Percentiles rank a stretch among this genome's conserved stretches.
Evolutionary conservation across 2,329 filamentous ascomycete species (phyloP).

Genomic region (Rutstroemia sp.): DNA sequence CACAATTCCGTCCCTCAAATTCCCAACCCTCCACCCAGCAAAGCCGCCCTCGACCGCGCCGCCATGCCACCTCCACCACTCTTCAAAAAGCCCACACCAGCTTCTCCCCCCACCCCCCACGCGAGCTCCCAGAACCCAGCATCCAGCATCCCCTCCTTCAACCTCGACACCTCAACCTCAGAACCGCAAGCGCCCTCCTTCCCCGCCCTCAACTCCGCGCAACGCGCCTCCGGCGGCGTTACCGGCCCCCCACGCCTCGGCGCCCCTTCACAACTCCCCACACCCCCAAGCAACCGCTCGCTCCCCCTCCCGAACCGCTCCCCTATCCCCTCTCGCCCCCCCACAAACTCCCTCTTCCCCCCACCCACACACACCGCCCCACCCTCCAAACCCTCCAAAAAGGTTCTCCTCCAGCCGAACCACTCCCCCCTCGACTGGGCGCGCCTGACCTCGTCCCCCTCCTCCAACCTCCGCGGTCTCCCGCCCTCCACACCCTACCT

Average conservation of each 20-base stretch:
- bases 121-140: slow-evolving; percentile 26
- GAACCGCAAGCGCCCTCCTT: slow-evolving; percentile 31
- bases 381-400: slow-evolving; percentile 51
- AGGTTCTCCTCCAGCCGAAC: slow-evolving; percentile 79
- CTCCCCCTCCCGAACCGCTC: slow-evolving; percentile 36
- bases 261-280: slow-evolving; percentile 14
- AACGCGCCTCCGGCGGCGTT: slow-evolving; percentile 35
- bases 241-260: slow-evolving; percentile 14
- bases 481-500: slow-evolving; percentile 46
- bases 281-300: slow-evolving; percentile 20
- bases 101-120: slow-evolving; percentile 44
- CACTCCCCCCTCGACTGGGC: slow-evolving; percentile 97
- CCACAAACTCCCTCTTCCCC: slow-evolving; percentile 39
- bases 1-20: neutral
- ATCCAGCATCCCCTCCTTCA: slow-evolving; percentile 16
- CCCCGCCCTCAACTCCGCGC: slow-evolving; percentile 44
- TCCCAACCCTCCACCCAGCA: slow-evolving; percentile 6
- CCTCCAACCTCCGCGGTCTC: slow-evolving; percentile 60
- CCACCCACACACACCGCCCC: slow-evolving; percentile 32
- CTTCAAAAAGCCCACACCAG: slow-evolving; percentile 22
- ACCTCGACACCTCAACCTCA: slow-evolving; percentile 17
- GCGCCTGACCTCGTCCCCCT: slow-evolving; percentile 56
- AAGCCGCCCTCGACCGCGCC: slow-evolving; percentile 26
- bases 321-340: slow-evolving; percentile 13
- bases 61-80: slow-evolving; percentile 34